A percentile compares a stretch with the other conserved stretches of the same genome.
Conservation (phyloP, 2,329 filamentous ascomycete species). For the Ophiostoma populinum region DNA sequence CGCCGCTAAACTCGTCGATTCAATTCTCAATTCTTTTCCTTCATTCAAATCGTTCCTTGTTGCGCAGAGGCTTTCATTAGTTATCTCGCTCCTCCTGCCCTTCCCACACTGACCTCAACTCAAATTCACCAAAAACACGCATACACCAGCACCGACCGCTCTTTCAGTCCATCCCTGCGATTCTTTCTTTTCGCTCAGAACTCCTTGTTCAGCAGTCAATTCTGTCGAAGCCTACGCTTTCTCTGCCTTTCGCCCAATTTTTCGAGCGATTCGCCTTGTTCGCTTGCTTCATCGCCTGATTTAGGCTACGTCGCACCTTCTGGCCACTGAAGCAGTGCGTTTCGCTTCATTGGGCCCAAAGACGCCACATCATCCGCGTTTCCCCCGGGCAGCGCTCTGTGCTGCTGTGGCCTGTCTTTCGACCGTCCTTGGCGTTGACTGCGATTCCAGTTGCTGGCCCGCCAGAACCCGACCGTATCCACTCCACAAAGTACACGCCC, state of each 20-base stretch:
- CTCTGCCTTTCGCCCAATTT: conserved; percentile 7
- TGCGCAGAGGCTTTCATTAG: conserved; percentile 27
- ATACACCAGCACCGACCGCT: too few relatives aligned
- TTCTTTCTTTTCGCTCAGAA: not conserved
- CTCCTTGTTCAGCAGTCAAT: too few relatives aligned
- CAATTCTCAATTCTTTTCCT: conserved; percentile 9
- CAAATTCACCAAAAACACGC: not conserved
- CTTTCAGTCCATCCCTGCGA: not conserved
- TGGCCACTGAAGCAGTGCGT: conserved; percentile 1
- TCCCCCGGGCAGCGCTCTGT: conserved; percentile 4
- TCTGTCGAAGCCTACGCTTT: conserved; percentile 1
- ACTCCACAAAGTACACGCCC: conserved; percentile 3
- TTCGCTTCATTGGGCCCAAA: conserved; percentile 14
- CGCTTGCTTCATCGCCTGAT: not conserved
- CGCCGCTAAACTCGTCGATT: conserved; percentile 4
- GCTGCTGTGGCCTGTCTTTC: conserved; percentile 2
- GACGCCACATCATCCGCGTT: conserved; percentile 15
- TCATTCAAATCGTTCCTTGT: conserved; percentile 9
- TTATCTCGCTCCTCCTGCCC: conserved; percentile 21
- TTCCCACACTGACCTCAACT: not conserved
- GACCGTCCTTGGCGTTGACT: conserved; percentile 3
- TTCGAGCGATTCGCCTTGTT: conserved; percentile 1
- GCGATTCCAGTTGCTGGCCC: not conserved
- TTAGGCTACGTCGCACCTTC: conserved; percentile 4
- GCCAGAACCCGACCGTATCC: conserved; percentile 6